phyloP scores from a whole-genome alignment of 1,284 basidiomycete genomes.

The Cryptococcus sp. region DNA sequence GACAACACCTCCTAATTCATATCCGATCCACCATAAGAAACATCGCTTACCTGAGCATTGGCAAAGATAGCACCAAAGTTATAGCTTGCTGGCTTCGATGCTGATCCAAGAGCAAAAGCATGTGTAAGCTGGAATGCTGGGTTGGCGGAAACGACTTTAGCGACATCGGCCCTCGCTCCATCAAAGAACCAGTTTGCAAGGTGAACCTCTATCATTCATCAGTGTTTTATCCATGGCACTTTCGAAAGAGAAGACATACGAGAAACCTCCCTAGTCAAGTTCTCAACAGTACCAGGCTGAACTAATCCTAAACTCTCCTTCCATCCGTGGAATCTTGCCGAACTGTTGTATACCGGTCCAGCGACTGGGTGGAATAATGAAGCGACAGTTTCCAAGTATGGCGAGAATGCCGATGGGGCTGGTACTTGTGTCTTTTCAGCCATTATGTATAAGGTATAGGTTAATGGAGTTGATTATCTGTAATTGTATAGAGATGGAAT shows the following conservation, averaged over 20 bases:
- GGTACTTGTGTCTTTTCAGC: conserved; percentile 1
- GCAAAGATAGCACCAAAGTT: conserved; percentile 94
- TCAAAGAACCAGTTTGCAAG: conserved; percentile 95
- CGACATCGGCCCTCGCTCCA: conserved; percentile 90
- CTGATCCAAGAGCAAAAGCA: conserved; percentile 64
- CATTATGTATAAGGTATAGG: neutral
- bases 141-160: conserved; percentile 87
- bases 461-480: neutral
- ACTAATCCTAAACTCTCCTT: conserved; percentile 71
- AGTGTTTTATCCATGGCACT: neutral
- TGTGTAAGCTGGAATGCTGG: conserved; percentile 98
- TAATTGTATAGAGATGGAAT: too few species aligned
- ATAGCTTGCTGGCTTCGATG: conserved; percentile 71
- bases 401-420: conserved; percentile 26
- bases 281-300: conserved; percentile 85
- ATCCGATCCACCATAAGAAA: neutral
- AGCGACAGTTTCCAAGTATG: conserved; percentile 39
- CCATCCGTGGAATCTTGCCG: conserved; percentile 72
- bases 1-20: neutral
- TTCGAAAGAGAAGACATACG: conserved; percentile 52
- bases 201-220: conserved; percentile 65
- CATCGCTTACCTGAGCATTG: conserved; percentile 63
- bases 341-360: conserved; percentile 60
- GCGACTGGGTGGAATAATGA: conserved; percentile 41
- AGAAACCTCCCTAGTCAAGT: conserved; percentile 84